Percentiles rank a stretch among this genome's conserved stretches.
These are phyloP conservation scores for Suhomyces bribrorum DNA, from an alignment of 1,139 yeast species.

Conservation along the genomic window DNA sequence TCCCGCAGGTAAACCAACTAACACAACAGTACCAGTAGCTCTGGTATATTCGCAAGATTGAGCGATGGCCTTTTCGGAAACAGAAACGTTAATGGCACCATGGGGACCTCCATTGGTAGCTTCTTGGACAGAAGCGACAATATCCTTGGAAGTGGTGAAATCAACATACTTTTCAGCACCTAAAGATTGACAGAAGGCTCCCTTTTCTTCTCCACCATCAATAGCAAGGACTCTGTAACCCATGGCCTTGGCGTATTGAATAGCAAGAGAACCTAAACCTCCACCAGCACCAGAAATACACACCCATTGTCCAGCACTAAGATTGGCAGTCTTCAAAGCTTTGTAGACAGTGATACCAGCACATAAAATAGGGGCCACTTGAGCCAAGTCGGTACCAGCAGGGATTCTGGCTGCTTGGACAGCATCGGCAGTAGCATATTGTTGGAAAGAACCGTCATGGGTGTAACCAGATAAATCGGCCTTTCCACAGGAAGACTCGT, in stretches of 20 bases:
- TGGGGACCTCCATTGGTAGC: constrained; percentile 55
- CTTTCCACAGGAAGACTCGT: constrained; percentile 67
- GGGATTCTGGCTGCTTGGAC: constrained; percentile 42
- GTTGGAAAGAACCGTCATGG: constrained; percentile 83
- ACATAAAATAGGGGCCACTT: constrained; percentile 51
- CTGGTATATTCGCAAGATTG: constrained; percentile 71
- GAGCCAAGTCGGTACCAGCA: constrained; percentile 34
- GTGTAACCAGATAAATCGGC: constrained; percentile 79
- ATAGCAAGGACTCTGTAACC: constrained; percentile 76
- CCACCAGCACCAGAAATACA: constrained; percentile 84
- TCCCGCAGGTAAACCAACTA: constrained; percentile 79
- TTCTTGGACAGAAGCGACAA: constrained; percentile 29
- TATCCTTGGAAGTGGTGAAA: constrained; percentile 46
- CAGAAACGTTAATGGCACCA: constrained; percentile 79
- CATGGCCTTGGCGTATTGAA: constrained; percentile 83
- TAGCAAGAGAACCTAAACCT: constrained; percentile 79
- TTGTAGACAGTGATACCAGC: constrained; percentile 87
- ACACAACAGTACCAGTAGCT: constrained; percentile 73
- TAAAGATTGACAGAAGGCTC: constrained; percentile 49
- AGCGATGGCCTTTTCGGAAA: constrained; percentile 69
- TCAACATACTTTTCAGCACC: constrained; percentile 77
- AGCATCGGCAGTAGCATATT: constrained; percentile 69
- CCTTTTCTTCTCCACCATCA: constrained; percentile 73
- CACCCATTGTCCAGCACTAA: constrained; percentile 75
- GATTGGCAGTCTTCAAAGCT: constrained; percentile 71